Percentiles rank a stretch among this genome's conserved stretches.
These are phyloP conservation scores for Oldenlandia corymbosa DNA, from an alignment of 257 asterid species.

Conservation along the genomic window DNA sequence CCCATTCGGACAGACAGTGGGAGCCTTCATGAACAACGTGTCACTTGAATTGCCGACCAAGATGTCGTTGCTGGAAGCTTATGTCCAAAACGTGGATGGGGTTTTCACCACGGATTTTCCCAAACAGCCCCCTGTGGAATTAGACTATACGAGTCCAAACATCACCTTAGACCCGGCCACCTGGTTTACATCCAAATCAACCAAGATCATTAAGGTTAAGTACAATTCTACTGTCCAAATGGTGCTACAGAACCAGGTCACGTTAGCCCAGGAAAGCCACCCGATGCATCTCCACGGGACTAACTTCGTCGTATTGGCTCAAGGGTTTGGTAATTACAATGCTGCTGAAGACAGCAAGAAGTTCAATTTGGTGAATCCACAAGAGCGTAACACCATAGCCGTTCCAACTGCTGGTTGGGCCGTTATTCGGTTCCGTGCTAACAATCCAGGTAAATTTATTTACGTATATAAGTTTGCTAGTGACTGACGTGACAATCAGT, in stretches of 20 bases:
- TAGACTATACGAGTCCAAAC: constrained; percentile 14
- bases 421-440: constrained; percentile 22
- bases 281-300: constrained; percentile 27
- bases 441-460: constrained; percentile 40
- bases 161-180: not conserved
- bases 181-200: constrained; percentile 17
- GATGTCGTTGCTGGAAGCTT: constrained; percentile 57
- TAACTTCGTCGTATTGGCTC: constrained; percentile 24
- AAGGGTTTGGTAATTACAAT: constrained; percentile 27
- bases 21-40: constrained; percentile 71
- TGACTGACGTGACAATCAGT: constrained; percentile 31
- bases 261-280: constrained; percentile 16
- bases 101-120: constrained; percentile 22
- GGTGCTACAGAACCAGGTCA: constrained; percentile 23
- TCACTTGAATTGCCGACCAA: constrained; percentile 49
- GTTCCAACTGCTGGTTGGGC: constrained; percentile 31
- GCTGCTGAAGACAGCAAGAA: constrained; percentile 2
- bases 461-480: no score
- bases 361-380: constrained; percentile 20
- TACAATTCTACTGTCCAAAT: constrained; percentile 21
- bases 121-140: constrained; percentile 12
- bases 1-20: constrained; percentile 31
- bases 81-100: constrained; percentile 13
- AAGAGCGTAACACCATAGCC: constrained; percentile 23
- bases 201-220: constrained; percentile 20